Evolutionary conservation across 805 yeast species (phyloP), one percentile per base, ranked within the genome.

Genomic region (Alloascoidea africana): DNA sequence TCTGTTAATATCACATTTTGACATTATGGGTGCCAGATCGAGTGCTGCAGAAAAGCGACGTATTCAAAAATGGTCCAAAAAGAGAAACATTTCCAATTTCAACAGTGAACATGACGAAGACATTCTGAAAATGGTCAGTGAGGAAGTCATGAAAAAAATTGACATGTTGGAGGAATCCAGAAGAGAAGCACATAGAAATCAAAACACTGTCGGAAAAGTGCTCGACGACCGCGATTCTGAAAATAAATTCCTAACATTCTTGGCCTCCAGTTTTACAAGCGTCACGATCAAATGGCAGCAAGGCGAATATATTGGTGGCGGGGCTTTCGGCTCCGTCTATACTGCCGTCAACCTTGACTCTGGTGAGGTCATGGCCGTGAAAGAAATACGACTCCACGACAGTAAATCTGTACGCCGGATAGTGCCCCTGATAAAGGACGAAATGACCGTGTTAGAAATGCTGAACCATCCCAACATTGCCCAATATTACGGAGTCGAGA

Each of bases 231-330:
- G 81, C 2, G 87, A 83, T 50, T 74, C 80, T 41, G 96, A 85
- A 49, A 83, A 86, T 50, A 94, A 86, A 54, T 84, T 78, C 49
- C 69, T 91, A 35, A 71, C 91, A 2, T 76, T 84, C 39, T 65
- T 93, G 40, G 94, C 96, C 0, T 82, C 95, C 0, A 79, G 93
- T 0, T 76, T 86, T 49, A 80, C 94, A 2, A 80, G 86, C 47
- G 81, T 87, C 18, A 79, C 96, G 0, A 85, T 91, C 44, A 75
- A 95, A 56, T 91, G 98, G 98, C 96, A 91, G 55, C 94, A 89
- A 60, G 94, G 96, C 35, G 73, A 77, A 43, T 84, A 76, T 50
- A 73, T 91, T 49, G 98, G 98, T 2, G 89, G 94, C 34, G 98
- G 98, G 33, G 73, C 96, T 0, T 91, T 89, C 65, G 98, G 98